Evolutionary conservation across 2,329 filamentous ascomycete genomes (phyloP), one percentile per base, ranked within the genome.

Genomic region (Talaromyces sp.): DNA sequence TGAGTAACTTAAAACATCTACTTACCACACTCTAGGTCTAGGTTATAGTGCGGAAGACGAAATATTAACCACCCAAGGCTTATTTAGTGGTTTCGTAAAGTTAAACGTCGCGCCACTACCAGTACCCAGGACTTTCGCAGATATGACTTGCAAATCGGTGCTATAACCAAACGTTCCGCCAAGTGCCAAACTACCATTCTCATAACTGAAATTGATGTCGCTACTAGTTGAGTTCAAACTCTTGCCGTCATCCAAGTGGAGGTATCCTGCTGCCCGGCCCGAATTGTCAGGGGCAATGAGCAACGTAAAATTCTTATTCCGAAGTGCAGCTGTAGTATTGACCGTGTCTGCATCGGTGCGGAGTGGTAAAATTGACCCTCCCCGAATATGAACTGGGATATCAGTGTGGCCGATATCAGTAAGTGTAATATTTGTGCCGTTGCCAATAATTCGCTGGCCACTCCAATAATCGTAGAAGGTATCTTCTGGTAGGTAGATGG

Each of bases 191-290:
- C 69, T 68, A 33, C 83, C 83, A 3, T 80, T 72, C 54, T 71
- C 68, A 66, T 92, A 89, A 10, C 76, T 74, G 57, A 92, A 80
- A 59, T 84, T 76, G 8, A 82, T 85, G n/a, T 81, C 84, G 0
- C 59, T 57, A 73, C 89, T 89, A 1, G 44, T 36, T 73, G 90
- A 89, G 62, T 84, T 77, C 57, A 93, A 67, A 28, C 83, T 87
- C 62, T 87, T 86, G 10, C 91, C 91, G 64, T 96, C 91, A 67
- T 95, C 91, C 7, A 95, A 76, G 72, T 93, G 94, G 61, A 95
- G 78, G 57, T 81, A 79, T 0, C 91, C 91, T 1, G 70, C 73
- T 0, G 91, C 91, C 7, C 77, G 84, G 2, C 88, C 89, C 57
- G 88, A 78, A 0, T 72, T 69, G 5, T 83, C 86, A 0, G 89